These are phyloP conservation scores for Trichaptum fuscoviolaceum DNA, from an alignment of 768 basidiomycete species.

Conservation along the genomic window DNA sequence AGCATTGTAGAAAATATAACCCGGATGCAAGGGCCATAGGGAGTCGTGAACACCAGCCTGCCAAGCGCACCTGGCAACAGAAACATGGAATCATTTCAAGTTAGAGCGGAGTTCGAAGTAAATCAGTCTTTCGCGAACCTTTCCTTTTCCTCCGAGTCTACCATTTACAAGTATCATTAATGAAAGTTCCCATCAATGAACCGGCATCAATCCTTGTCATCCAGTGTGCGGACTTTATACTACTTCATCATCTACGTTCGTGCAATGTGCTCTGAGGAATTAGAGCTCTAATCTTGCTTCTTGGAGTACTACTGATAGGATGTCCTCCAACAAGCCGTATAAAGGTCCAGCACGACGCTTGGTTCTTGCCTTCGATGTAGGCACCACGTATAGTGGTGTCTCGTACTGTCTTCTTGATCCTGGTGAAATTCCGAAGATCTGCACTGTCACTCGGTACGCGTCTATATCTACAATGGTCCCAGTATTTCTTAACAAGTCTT, in stretches of 20 bases:
- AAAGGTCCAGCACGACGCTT: conserved; percentile 36
- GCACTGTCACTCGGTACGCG: neutral
- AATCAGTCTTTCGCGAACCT: too few species aligned
- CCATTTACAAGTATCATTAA: too few species aligned
- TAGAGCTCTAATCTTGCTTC: neutral
- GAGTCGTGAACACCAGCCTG: too few species aligned
- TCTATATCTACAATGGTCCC: neutral
- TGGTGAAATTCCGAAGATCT: conserved; percentile 14
- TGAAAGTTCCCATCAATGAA: neutral
- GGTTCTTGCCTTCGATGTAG: conserved; percentile 47
- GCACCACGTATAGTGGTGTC: conserved; percentile 47
- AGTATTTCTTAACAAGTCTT: neutral
- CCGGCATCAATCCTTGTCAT: too few species aligned
- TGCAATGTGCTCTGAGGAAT: neutral
- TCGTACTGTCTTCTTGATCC: conserved; percentile 41
- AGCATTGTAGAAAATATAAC: too few species aligned
- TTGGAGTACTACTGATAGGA: conserved; percentile 8
- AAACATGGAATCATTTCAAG: too few species aligned
- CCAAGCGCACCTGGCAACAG: too few species aligned
- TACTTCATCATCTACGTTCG: neutral
- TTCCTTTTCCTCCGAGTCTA: too few species aligned
- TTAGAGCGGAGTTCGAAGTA: too few species aligned
- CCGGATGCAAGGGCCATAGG: too few species aligned
- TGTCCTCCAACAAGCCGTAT: conserved; percentile 35
- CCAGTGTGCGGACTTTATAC: too few species aligned